Percentiles rank a stretch among this genome's conserved stretches.
These are phyloP conservation scores for Rhodotorula babjevae DNA, from an alignment of 768 basidiomycete species.

Conservation along the genomic window DNA sequence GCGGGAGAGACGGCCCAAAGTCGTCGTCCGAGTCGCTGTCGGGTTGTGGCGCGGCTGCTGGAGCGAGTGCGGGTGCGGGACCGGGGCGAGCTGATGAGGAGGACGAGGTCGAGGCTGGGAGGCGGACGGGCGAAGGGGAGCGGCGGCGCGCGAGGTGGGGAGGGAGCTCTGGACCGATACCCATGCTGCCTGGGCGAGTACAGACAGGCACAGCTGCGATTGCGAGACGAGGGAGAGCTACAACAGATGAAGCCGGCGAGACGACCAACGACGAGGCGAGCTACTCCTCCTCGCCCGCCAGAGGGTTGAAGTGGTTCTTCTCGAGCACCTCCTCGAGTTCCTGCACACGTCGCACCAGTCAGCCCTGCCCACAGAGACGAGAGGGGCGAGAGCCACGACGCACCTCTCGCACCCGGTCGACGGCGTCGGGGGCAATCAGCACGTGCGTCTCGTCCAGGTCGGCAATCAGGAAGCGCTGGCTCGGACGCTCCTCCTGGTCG, in stretches of 20 bases:
- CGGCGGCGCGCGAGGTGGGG: slow-evolving; percentile 48
- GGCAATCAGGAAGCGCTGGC: slow-evolving; percentile 65
- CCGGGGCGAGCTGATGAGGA: too few relatives aligned
- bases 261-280: neutral
- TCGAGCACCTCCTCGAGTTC: slow-evolving; percentile 31
- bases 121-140: neutral
- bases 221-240: neutral
- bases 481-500: slow-evolving; percentile 61
- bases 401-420: slow-evolving; percentile 57
- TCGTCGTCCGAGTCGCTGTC: slow-evolving; percentile 50
- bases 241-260: neutral
- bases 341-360: neutral
- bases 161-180: slow-evolving; percentile 60
- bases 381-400: neutral
- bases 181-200: neutral
- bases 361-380: neutral
- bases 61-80: neutral
- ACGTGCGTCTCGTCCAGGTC: slow-evolving; percentile 79
- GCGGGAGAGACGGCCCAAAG: slow-evolving; percentile 43
- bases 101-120: too few relatives aligned
- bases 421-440: slow-evolving; percentile 75
- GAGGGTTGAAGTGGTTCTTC: slow-evolving; percentile 9
- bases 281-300: neutral
- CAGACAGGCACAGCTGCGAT: too few relatives aligned
- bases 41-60: neutral